These are phyloP conservation scores for Arachnopeziza araneosa DNA, from an alignment of 2,329 filamentous ascomycete genomes.

Conservation along the genomic window DNA sequence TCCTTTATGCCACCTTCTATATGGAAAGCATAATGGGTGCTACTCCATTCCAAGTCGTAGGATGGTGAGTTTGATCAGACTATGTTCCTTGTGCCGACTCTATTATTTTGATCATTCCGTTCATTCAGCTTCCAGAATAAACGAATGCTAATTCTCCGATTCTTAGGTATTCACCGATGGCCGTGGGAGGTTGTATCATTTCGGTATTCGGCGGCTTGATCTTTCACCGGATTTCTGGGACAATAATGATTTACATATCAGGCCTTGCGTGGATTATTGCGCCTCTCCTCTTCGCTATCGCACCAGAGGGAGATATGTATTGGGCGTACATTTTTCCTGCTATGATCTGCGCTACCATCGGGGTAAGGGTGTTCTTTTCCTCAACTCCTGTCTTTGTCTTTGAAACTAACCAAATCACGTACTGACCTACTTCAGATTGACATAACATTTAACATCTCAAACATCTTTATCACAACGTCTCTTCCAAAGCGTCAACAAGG, in stretches of 20 bases:
- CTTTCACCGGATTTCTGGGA: constrained; percentile 49
- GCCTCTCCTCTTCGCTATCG: constrained; percentile 48
- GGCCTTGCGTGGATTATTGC: constrained; percentile 46
- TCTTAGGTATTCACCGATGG: constrained; percentile 49
- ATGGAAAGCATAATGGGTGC: constrained; percentile 49
- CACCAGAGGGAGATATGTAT: constrained; percentile 36
- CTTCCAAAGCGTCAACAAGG: constrained; percentile 63
- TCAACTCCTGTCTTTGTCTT: no score
- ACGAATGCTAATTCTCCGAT: no score
- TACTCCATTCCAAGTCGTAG: constrained; percentile 49
- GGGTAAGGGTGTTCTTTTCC: constrained; percentile 37
- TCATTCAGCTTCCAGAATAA: no score
- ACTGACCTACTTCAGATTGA: constrained; percentile 36
- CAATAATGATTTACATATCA: constrained; percentile 46
- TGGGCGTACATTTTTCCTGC: constrained; percentile 71
- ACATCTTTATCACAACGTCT: constrained; percentile 71
- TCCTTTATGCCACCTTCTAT: constrained; percentile 66
- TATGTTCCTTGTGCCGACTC: no score
- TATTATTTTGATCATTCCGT: no score
- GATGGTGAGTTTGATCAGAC: constrained; percentile 40
- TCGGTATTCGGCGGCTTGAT: constrained; percentile 50
- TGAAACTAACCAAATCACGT: no score
- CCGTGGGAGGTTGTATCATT: constrained; percentile 64
- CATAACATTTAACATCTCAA: constrained; percentile 68
- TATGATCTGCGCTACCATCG: constrained; percentile 64